These are phyloP conservation scores for Clavulina sp. DNA, from an alignment of 768 basidiomycete species.

Conservation along the genomic window DNA sequence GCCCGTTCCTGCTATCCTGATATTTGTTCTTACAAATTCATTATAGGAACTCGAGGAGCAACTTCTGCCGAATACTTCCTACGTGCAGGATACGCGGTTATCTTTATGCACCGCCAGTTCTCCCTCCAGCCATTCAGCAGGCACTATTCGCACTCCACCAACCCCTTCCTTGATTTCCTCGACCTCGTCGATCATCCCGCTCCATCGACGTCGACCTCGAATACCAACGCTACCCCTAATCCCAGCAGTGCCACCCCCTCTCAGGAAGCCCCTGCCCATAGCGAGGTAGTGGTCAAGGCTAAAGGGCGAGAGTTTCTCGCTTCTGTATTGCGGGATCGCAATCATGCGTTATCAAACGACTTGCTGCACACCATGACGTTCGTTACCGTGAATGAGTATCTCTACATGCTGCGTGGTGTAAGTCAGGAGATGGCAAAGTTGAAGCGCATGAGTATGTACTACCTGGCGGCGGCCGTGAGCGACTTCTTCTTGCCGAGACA, in stretches of 20 bases:
- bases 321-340: slow-evolving; percentile 60
- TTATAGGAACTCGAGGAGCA: slow-evolving; percentile 78
- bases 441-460: slow-evolving; percentile 69
- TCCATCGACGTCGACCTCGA: slow-evolving; percentile 1
- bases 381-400: slow-evolving; percentile 89
- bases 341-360: slow-evolving; percentile 54
- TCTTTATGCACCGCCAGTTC: slow-evolving; percentile 97
- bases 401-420: slow-evolving; percentile 79
- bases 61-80: slow-evolving; percentile 98
- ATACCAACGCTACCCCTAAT: slow-evolving; percentile 2
- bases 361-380: slow-evolving; percentile 75
- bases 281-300: slow-evolving; percentile 54
- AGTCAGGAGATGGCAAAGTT: slow-evolving; percentile 50
- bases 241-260: no score
- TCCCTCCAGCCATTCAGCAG: slow-evolving; percentile 94
- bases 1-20: neutral
- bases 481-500: slow-evolving; percentile 93
- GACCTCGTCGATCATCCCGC: slow-evolving; percentile 32
- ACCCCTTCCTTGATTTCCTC: slow-evolving; percentile 92
- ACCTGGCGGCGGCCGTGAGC: slow-evolving; percentile 93
- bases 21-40: slow-evolving; percentile 5
- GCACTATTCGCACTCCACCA: slow-evolving; percentile 95
- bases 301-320: slow-evolving; percentile 49
- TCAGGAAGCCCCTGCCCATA: slow-evolving; percentile 19
- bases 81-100: slow-evolving; percentile 85